Evolutionary conservation across 2,329 filamentous ascomycete genomes (phyloP).

Genomic region (Fonsecaea pugnacius): DNA sequence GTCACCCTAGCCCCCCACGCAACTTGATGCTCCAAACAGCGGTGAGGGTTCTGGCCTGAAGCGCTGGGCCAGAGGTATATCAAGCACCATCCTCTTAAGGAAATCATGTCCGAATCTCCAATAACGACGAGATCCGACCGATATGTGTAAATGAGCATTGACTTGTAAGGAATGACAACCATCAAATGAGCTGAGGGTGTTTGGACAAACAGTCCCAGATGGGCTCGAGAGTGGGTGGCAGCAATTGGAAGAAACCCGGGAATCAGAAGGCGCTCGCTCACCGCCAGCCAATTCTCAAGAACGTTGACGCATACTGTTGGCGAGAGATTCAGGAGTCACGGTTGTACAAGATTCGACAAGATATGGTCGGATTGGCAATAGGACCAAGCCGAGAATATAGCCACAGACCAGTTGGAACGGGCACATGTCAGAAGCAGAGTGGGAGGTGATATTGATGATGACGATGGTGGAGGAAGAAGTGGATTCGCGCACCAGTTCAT

Average conservation of each 20-base stretch:
- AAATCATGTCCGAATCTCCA: conserved; percentile 16
- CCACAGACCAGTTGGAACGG: neutral
- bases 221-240: neutral
- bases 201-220: conserved; percentile 12
- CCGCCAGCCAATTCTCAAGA: conserved; percentile 4
- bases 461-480: conserved; percentile 8
- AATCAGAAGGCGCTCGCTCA: conserved; percentile 1
- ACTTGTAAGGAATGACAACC: conserved; percentile 14
- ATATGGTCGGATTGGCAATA: conserved; percentile 10
- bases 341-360: conserved; percentile 13
- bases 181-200: conserved; percentile 10
- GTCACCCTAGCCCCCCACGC: neutral
- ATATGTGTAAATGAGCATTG: conserved; percentile 27
- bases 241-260: neutral
- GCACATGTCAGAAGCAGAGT: neutral
- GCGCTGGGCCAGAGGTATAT: neutral
- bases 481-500: conserved; percentile 9
- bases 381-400: conserved; percentile 15
- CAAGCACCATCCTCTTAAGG: conserved; percentile 14
- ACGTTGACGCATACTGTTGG: conserved; percentile 6
- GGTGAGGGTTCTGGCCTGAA: neutral
- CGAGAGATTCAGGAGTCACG: conserved; percentile 19
- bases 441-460: neutral
- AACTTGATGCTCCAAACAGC: neutral
- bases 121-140: conserved; percentile 3